Evolutionary conservation across 345 rosid species (phyloP).

Genomic region (Eucalyptus polyanthemos): DNA sequence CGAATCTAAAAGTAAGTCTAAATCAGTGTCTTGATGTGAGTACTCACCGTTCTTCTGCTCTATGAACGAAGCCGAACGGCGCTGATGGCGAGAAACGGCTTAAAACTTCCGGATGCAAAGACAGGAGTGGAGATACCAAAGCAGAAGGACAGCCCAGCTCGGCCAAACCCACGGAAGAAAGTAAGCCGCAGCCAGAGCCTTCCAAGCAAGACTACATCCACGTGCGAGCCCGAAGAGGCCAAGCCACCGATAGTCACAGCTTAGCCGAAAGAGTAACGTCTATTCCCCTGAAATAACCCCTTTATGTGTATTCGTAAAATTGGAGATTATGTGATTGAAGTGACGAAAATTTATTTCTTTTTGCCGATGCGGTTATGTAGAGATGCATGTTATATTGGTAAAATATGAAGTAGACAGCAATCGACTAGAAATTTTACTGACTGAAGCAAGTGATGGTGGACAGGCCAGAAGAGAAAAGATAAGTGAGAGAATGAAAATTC

Average conservation of each 20-base stretch:
- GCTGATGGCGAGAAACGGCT: conserved; percentile 39
- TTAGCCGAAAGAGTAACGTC: conserved; percentile 76
- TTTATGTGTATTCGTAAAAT: not conserved
- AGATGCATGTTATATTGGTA: not conserved
- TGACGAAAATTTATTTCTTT: not conserved
- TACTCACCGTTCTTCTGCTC: not conserved
- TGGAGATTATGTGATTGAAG: not conserved
- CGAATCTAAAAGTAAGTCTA: not conserved
- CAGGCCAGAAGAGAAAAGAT: conserved; percentile 96
- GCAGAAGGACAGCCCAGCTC: conserved; percentile 35
- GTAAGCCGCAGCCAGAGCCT: conserved; percentile 33
- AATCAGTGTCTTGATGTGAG: not conserved
- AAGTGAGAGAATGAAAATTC: conserved; percentile 87
- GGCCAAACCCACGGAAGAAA: conserved; percentile 37
- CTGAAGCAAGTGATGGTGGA: conserved; percentile 4
- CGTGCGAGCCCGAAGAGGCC: conserved; percentile 92
- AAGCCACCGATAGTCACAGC: conserved; percentile 97
- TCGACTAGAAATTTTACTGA: not conserved
- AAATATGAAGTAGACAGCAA: not conserved
- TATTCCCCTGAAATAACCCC: not conserved
- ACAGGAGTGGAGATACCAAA: conserved; percentile 7
- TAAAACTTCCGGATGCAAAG: conserved; percentile 33
- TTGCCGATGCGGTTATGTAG: not conserved
- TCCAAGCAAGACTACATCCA: conserved; percentile 82
- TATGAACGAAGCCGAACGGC: not conserved